Base-by-base conservation (phyloP, 805 yeast genomes). In the Myxozyma melibiosi region DNA sequence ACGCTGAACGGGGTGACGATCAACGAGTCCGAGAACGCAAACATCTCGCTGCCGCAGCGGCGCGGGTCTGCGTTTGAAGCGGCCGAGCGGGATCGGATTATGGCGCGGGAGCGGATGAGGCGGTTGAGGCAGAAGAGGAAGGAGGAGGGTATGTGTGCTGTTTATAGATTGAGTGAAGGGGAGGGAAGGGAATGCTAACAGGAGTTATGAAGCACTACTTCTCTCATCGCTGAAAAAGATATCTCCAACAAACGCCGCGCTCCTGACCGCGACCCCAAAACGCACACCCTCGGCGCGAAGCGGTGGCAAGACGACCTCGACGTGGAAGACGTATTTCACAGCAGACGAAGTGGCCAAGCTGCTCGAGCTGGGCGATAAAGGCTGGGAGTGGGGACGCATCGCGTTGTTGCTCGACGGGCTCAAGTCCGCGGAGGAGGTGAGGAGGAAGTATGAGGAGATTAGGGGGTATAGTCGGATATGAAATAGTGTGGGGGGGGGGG, bases 51-150 rank as follows among this genome's bases (percentile, higher is more conserved):
- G 6, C 62, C 62, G 30, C 59, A 53, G 54, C 62, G 56, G 4
- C 40, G 52, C n/a, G 51, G 58, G 20, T 35, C 57, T 9, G 53
- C 58, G n/a, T 42, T 49, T 38, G 62, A 57, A 37, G 62, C 62
- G 0, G 58, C 58, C 25, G 55, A 57, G 27, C 48, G 56, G 7
- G 62, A 57, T 34, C 50, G 62, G 4, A 43, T 54, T 24, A 49
- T 57, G 59, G 62, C 62, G 8, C 55, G 62, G n/a, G 62, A 57
- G 37, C 60, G 62, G 27, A 57, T 57, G 62, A 46, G 62, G 16
- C 44, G 62, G 25, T 52, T 57, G 13, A 27, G 62, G 11, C 58
- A 54, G 31, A 53, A 53, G 42, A 42, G 62, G 14, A 57, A 57
- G 35, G 62, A 57, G 20, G 55, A 57, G 43, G 60, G 62, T 57